Evolutionary conservation across 2,329 filamentous ascomycete species (phyloP), one percentile per base, ranked within the genome.

Genomic region (Ophiostoma sp.): DNA sequence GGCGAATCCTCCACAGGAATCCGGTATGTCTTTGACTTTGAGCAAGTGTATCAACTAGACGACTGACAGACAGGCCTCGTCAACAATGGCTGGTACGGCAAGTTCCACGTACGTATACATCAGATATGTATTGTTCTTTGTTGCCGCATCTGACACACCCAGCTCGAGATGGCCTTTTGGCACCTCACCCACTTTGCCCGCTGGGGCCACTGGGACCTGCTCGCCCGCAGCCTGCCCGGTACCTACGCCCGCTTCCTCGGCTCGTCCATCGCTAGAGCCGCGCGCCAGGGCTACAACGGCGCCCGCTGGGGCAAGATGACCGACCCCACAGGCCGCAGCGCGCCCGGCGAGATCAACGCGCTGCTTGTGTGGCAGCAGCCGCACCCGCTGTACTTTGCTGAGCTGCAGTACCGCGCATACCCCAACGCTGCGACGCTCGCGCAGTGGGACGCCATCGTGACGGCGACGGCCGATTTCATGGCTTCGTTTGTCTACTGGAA

Each of bases 291-390:
- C 4, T 48, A 48, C 44, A 20, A 20, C 20, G 44, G 44, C 3
- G 44, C 44, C 4, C 44, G 44, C 44, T 48, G 44, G 44, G 44
- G 44, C 3, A 48, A 48, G 8, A 48, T 48, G 44, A 20, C 44
- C 5, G 44, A 48, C 7, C 44, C 44, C 1, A n/a, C 44, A 2
- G 44, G 85, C 35, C 79, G 83, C 13, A 84, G 82, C 66, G 84
- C 85, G 1, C 86, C 86, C 0, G 86, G 87, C 1, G 83, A 86
- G 72, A 88, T 88, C 75, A 89, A 89, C 75, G 83, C 82, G 11
- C 78, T 89, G 1, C 78, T 89, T 3, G 84, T 88, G 70, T 89
- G 86, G 86, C 86, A 89, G 73, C 86, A 88, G 74, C 86, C 85
- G 8, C 86, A 89, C 75, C 80, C 83, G 0, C 84, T 88, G 80